Evolutionary conservation across 176 grass and related monocot species (phyloP).

Genomic region (Triticum urartu): DNA sequence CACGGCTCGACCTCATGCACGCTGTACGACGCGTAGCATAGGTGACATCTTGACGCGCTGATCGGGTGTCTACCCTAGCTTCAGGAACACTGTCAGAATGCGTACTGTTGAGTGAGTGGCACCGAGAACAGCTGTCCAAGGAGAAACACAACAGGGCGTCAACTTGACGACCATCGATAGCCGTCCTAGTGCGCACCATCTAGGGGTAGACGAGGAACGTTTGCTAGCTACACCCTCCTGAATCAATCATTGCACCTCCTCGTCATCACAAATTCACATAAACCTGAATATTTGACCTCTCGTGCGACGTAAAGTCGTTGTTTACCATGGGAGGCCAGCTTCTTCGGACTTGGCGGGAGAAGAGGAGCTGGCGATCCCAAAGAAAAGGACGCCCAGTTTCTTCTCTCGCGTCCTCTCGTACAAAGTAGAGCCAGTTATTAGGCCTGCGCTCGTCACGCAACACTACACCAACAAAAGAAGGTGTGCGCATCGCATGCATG

Average conservation of each 20-base stretch:
- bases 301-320: constrained; percentile 27
- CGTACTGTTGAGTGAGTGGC: background rate
- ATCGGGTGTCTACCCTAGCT: background rate
- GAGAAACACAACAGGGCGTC: background rate
- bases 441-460: background rate
- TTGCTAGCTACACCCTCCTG: background rate
- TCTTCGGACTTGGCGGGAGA: background rate
- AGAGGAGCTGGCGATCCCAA: background rate
- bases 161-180: background rate
- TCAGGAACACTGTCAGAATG: background rate
- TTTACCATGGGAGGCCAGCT: background rate
- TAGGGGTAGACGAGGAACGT: background rate
- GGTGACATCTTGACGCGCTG: background rate
- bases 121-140: background rate
- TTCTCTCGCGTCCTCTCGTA: constrained; percentile 24
- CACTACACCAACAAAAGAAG: background rate
- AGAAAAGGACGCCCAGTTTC: constrained; percentile 20
- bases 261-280: background rate
- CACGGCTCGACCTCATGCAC: background rate
- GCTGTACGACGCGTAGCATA: background rate
- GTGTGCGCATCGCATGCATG: background rate
- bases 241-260: background rate
- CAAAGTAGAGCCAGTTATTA: constrained; percentile 18
- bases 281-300: constrained; percentile 34
- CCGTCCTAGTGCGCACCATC: background rate